A percentile compares a stretch with the other conserved stretches of the same genome.
Conservation (phyloP, 2,329 filamentous ascomycete species). For the Aspergillus sp. region DNA sequence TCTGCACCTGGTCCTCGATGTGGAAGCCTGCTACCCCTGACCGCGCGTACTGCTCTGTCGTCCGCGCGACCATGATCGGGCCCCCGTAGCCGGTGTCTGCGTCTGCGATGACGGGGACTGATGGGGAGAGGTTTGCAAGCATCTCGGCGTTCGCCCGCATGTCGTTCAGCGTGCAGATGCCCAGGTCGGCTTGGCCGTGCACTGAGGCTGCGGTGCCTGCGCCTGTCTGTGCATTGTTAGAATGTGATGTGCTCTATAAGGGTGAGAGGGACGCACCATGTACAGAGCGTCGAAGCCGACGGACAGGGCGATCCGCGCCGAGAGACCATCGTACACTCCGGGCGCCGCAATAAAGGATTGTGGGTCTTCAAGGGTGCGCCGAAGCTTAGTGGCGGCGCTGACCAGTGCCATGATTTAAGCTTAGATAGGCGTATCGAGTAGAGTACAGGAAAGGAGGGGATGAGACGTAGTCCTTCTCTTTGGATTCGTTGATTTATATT, state of each 20-base stretch:
- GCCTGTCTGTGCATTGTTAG: slow-evolving; percentile 41
- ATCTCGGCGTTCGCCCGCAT: slow-evolving; percentile 55
- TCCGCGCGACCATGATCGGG: slow-evolving; percentile 48
- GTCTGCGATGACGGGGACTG: slow-evolving; percentile 52
- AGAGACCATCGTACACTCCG: slow-evolving; percentile 52
- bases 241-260: background rate
- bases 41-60: slow-evolving; percentile 50
- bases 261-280: slow-evolving; percentile 39
- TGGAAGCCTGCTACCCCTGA: slow-evolving; percentile 56
- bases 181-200: slow-evolving; percentile 50
- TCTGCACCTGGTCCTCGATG: slow-evolving; percentile 56
- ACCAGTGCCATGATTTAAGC: slow-evolving; percentile 17
- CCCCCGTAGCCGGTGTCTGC: slow-evolving; percentile 56
- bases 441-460: background rate
- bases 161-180: slow-evolving; percentile 50
- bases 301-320: slow-evolving; percentile 48
- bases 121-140: slow-evolving; percentile 51
- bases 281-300: slow-evolving; percentile 51
- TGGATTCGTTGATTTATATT: too few species aligned
- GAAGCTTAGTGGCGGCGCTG: slow-evolving; percentile 31
- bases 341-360: slow-evolving; percentile 44
- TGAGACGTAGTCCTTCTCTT: too few species aligned
- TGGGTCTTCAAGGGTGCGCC: slow-evolving; percentile 31
- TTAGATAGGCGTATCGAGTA: background rate
- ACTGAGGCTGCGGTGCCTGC: slow-evolving; percentile 50